A percentile compares a stretch with the other conserved stretches of the same genome.
phyloP scores from a whole-genome alignment of 176 grass and related monocot species.

The Puya raimondii region DNA sequence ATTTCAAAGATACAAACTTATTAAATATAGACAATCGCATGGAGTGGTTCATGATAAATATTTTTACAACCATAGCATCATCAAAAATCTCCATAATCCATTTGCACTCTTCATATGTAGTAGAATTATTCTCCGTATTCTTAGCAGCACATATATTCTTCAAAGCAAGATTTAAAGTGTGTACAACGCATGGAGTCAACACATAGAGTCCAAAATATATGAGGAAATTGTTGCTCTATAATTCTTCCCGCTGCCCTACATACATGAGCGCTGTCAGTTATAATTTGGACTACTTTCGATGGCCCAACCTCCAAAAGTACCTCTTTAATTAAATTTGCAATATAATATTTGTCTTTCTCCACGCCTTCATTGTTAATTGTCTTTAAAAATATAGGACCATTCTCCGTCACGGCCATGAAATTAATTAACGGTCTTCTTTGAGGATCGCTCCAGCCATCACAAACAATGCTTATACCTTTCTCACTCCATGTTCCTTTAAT shows the following conservation, averaged over 20 bases:
- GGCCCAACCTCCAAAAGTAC: conserved; percentile 1
- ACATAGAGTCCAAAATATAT: too few relatives aligned
- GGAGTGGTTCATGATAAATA: conserved; percentile 13
- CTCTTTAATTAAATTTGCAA: conserved; percentile 1
- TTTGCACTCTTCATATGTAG: neutral
- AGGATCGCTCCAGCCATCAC: conserved; percentile 1
- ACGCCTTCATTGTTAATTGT: conserved; percentile 2
- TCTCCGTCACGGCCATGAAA: conserved; percentile 5
- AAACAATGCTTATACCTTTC: conserved; percentile 12
- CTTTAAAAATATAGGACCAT: conserved; percentile 11
- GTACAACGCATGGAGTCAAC: too few relatives aligned
- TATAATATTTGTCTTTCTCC: conserved; percentile 4
- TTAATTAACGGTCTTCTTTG: conserved; percentile 5
- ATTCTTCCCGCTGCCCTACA: neutral
- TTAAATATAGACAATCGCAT: conserved; percentile 12
- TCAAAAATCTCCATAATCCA: neutral
- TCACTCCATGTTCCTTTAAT: conserved; percentile 5
- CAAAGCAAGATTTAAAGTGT: too few relatives aligned
- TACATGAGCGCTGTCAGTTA: conserved; percentile 5
- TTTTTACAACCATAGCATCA: neutral
- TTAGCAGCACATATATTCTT: conserved; percentile 12
- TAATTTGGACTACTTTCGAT: conserved; percentile 8
- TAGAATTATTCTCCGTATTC: neutral
- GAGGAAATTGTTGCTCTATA: too few relatives aligned
- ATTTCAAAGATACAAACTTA: conserved; percentile 18